These are phyloP conservation scores for Aureobasidium sp. DNA, from an alignment of 2,329 filamentous ascomycete species.

Conservation along the genomic window DNA sequence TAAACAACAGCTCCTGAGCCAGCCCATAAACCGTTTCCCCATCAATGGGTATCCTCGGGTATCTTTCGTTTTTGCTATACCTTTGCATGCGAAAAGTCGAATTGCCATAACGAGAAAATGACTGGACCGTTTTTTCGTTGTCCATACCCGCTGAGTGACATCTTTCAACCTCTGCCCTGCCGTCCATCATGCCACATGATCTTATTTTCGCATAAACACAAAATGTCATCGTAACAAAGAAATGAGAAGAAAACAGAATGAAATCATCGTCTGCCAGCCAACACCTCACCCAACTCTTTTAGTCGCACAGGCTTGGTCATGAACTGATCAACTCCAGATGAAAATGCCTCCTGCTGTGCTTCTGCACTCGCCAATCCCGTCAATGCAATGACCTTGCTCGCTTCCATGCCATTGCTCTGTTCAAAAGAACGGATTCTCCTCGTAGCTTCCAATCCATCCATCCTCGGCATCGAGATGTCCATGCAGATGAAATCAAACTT, in stretches of 20 bases:
- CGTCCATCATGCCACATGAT: neutral
- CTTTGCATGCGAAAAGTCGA: neutral
- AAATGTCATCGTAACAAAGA: neutral
- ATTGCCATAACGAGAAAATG: neutral
- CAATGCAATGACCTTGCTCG: slow-evolving; percentile 18
- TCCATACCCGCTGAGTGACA: no score
- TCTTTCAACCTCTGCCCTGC: no score
- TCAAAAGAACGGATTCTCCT: slow-evolving; percentile 13
- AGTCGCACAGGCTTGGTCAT: slow-evolving; percentile 21
- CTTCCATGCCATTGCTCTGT: slow-evolving; percentile 2
- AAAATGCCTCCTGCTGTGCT: slow-evolving; percentile 20
- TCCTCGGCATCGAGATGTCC: slow-evolving; percentile 21
- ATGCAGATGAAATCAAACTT: slow-evolving; percentile 36
- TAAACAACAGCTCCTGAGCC: neutral
- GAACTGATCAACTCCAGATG: slow-evolving; percentile 22
- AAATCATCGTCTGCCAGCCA: neutral
- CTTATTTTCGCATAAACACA: neutral
- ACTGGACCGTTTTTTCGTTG: neutral
- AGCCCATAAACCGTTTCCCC: neutral
- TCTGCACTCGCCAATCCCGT: slow-evolving; percentile 22
- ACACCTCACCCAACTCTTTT: slow-evolving; percentile 7
- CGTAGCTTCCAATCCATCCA: slow-evolving; percentile 11
- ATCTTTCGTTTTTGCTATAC: neutral
- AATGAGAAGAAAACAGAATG: neutral
- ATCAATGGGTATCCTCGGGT: neutral